These are phyloP conservation scores for Periglandula ipomoeae DNA, from an alignment of 2,329 filamentous ascomycete species.

Conservation along the genomic window DNA sequence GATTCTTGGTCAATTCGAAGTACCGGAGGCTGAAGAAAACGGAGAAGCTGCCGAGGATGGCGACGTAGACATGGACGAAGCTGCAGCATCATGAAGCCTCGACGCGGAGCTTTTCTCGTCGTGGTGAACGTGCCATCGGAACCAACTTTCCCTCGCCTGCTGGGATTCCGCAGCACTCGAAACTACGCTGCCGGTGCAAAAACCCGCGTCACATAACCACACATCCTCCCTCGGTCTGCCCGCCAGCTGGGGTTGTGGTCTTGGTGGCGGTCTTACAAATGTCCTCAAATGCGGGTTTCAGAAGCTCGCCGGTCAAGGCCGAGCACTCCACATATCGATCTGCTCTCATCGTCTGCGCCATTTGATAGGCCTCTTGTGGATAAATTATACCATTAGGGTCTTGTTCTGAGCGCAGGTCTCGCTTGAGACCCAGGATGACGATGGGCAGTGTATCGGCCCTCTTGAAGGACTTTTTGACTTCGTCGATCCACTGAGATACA, in stretches of 20 bases:
- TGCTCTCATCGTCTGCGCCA: slow-evolving; percentile 48
- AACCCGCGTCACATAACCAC: slow-evolving; percentile 32
- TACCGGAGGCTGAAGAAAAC: slow-evolving; percentile 15
- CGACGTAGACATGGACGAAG: slow-evolving; percentile 30
- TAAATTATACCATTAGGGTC: slow-evolving; percentile 53
- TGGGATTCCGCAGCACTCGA: background rate
- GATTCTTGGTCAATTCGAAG: slow-evolving; percentile 44
- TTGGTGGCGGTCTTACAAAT: slow-evolving; percentile 47
- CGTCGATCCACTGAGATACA: slow-evolving; percentile 44
- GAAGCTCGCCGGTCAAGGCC: slow-evolving; percentile 48
- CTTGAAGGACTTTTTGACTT: slow-evolving; percentile 39
- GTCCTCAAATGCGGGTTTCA: slow-evolving; percentile 50
- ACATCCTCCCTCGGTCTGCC: slow-evolving; percentile 48
- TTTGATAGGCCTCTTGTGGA: slow-evolving; percentile 49
- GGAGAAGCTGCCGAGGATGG: slow-evolving; percentile 23
- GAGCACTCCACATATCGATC: slow-evolving; percentile 59
- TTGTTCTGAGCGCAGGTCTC: slow-evolving; percentile 47
- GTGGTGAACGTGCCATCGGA: background rate
- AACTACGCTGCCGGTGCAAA: too few species aligned
- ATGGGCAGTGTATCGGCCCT: slow-evolving; percentile 41
- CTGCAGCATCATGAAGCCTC: slow-evolving; percentile 15
- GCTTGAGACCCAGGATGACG: slow-evolving; percentile 50
- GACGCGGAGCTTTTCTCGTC: background rate
- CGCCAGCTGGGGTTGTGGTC: slow-evolving; percentile 35
- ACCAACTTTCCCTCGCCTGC: background rate